Base-by-base conservation (phyloP, 352 stramenopile genomes). In the Globisporangium cylindrosporum region DNA sequence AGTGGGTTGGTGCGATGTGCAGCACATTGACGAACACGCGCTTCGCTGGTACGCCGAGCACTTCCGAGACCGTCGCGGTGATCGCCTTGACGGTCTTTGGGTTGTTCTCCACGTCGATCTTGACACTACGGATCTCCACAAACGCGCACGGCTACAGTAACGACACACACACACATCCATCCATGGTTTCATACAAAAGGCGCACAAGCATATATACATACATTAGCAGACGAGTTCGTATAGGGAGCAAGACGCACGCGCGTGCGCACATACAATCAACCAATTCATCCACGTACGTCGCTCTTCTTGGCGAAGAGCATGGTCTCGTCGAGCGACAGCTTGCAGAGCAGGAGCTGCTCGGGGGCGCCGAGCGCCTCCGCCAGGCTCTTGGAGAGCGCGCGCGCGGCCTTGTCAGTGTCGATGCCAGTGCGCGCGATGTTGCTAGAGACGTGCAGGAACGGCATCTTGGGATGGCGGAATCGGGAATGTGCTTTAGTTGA, bases 21-120 rank as follows among this genome's bases (percentile, higher is more conserved):
- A 79, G 69, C 38, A 88, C 36, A 62, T 76, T 78, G 51, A 84
- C 46, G 61, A 78, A 88, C 2, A 84, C 65, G 54, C 80, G 77
- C 15, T 71, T 64, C 6, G 57, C 59, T 0, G 69, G 59, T 14
- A 86, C 56, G 36, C 72, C 68, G 25, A 86, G 62, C 25, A 27
- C 41, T 32, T 72, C 36, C 4, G 64, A 57, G 18, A 70, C 58
- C 1, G 46, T 20, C n/a, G 32, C 58, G n/a, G 58, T 70, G 43
- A 70, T 56, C n/a, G 59, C 55, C 27, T 66, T 27, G 15, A 66
- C 64, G 0, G 66, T 79, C 60, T 67, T 75, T 8, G 67, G 51
- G 43, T 76, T 80, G 34, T 57, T 59, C 57, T 78, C 66, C 48
- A 67, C 62, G 25, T 81, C 70, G 41, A 81, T 62, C 12, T 64